Percentiles rank a stretch among this genome's conserved stretches.
Evolutionary conservation across 164 flowering plant genomes (phyloP).

Genomic region (Magnolia kwangsiensis): DNA sequence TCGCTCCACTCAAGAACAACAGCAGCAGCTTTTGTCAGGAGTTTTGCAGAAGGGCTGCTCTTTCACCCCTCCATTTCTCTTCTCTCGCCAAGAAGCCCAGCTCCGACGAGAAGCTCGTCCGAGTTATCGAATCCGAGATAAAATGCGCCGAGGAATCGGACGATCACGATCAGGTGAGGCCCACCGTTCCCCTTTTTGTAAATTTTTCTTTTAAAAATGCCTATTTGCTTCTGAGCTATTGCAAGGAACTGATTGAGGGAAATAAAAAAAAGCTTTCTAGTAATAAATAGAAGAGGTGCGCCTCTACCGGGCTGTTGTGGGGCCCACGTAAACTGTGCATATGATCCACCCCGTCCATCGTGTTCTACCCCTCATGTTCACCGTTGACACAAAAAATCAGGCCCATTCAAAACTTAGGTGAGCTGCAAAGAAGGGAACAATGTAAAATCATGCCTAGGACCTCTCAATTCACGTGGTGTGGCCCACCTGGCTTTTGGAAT

Average conservation of each 20-base stretch:
- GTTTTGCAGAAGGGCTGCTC: slow-evolving; percentile 11
- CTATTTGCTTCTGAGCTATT: too few species aligned
- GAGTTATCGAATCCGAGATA: slow-evolving; percentile 58
- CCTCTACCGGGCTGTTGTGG: too few species aligned
- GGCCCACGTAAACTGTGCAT: too few species aligned
- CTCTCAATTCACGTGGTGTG: too few species aligned
- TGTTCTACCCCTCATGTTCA: too few species aligned
- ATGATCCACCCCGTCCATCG: too few species aligned
- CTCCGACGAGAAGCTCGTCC: slow-evolving; percentile 45
- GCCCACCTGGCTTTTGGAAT: too few species aligned
- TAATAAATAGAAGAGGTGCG: background rate
- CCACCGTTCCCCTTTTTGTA: background rate
- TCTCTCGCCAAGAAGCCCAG: slow-evolving; percentile 26
- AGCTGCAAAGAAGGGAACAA: too few species aligned
- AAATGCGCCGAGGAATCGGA: slow-evolving; percentile 47
- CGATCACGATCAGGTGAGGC: slow-evolving; percentile 38
- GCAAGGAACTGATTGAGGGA: background rate
- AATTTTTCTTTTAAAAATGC: background rate
- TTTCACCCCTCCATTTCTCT: slow-evolving; percentile 18
- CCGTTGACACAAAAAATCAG: too few species aligned
- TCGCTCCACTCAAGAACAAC: slow-evolving; percentile 29
- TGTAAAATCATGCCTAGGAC: too few species aligned
- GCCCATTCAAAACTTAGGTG: too few species aligned
- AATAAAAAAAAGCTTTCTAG: background rate
- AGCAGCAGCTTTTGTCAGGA: slow-evolving; percentile 10